Base-by-base conservation (phyloP, 495 filamentous ascomycete genomes). In the Immersiella caudata region DNA sequence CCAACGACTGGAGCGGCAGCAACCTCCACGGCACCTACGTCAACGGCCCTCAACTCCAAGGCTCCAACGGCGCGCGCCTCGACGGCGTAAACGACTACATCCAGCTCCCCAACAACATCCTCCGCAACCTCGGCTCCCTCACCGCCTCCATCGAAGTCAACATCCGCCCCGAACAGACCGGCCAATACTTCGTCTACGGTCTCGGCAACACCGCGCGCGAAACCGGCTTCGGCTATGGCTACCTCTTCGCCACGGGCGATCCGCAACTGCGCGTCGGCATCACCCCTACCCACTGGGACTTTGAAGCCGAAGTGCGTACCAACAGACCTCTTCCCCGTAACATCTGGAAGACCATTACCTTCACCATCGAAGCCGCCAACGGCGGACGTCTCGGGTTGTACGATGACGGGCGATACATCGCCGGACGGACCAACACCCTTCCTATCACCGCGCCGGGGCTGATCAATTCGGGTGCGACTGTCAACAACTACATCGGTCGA, bases 401-500 rank as follows among this genome's bases (percentile, higher is more conserved):
- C 33, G 29, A 40, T 27, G 68, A 69, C 61, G 68, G 68, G 12
- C 33, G 8, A 11, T 66, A 56, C n/a, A 21, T 67, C 26, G 58
- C 54, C 11, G 64, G 63, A 1, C 33, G 50, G 8, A 69, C 40
- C 29, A 64, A 55, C 29, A 60, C 24, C 8, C 3, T 16, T 4
- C 14, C 57, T 12, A 62, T 69, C 8, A 22, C 50, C 20, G 24
- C 58, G n/a, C 68, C 68, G 35, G 58, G 21, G 16, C 59, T 46
- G 40, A 49, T 69, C 49, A 56, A 40, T 0, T 22, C 12, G 1
- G 68, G 68, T 20, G 2, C 18, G 16, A 69, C 68, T 9, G 27
- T n/a, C 12, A 65, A 60, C 50, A 69, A 67, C 58, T 69, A 69
- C 51, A 69, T 69, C 51, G 68, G 68, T 0, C 68, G 68, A 22